Conservation (phyloP, 176 grass and related monocot species). For the Hordeum marinum region DNA sequence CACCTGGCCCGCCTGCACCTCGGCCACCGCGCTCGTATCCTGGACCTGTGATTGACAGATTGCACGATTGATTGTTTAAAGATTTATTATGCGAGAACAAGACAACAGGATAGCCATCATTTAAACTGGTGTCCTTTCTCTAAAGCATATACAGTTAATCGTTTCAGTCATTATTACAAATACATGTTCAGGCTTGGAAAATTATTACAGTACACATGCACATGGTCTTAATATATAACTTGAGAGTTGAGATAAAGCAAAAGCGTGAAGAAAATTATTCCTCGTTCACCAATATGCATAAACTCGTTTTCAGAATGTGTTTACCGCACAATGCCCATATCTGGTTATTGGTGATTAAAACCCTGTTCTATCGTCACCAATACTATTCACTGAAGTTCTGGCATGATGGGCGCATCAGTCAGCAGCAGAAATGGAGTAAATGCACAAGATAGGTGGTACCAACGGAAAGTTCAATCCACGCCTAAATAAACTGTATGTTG, state of each 20-base stretch:
- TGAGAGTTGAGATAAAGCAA: neutral
- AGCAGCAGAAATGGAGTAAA: neutral
- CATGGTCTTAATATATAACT: neutral
- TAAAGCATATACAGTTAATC: neutral
- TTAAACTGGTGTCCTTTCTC: neutral
- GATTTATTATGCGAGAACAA: neutral
- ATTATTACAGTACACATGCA: neutral
- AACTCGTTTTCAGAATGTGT: neutral
- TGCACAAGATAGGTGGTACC: neutral
- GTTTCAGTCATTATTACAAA: neutral
- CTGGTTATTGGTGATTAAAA: neutral
- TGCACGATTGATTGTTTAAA: neutral
- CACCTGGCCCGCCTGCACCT: constrained; percentile 44
- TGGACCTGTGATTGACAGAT: constrained; percentile 30
- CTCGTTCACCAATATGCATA: neutral
- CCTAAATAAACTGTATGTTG: neutral
- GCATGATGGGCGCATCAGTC: neutral
- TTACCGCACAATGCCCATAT: neutral
- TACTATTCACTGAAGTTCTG: neutral
- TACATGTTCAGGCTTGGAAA: neutral
- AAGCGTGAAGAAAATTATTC: neutral
- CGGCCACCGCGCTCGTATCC: constrained; percentile 71
- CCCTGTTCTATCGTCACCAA: neutral
- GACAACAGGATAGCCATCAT: too few relatives aligned
- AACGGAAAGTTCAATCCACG: neutral